These are phyloP conservation scores for Hypsizygus marmoreus DNA, from an alignment of 768 basidiomycete species.

Conservation along the genomic window DNA sequence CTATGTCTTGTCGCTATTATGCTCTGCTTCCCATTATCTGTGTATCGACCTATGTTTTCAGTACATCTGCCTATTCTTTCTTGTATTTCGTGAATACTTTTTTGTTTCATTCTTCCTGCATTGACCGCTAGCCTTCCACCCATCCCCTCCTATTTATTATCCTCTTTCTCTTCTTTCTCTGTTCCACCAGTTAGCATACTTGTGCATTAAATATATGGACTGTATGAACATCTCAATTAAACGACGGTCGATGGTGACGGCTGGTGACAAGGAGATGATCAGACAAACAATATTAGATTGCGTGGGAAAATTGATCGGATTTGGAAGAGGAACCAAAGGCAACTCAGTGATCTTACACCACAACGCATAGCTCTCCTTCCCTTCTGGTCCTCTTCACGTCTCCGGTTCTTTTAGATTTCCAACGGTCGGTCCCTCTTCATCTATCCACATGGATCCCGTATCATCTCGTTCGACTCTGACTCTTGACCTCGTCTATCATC, in stretches of 20 bases:
- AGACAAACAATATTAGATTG: constrained; percentile 18
- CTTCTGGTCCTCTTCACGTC: constrained; percentile 13
- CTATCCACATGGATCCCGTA: constrained; percentile 1
- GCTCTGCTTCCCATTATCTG: constrained; percentile 15
- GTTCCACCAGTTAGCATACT: constrained; percentile 8
- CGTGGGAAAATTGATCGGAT: constrained; percentile 27
- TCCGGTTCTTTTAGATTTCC: constrained; percentile 14
- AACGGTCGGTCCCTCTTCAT: constrained; percentile 16
- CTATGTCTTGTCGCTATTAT: constrained; percentile 20
- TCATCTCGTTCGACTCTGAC: constrained; percentile 7
- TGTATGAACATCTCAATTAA: not conserved
- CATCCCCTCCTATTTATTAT: constrained; percentile 18
- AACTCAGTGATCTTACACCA: constrained; percentile 22
- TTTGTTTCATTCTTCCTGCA: constrained; percentile 9
- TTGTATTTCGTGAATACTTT: constrained; percentile 21
- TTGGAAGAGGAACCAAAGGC: constrained; percentile 18
- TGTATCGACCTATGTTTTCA: constrained; percentile 21
- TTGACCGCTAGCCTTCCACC: too few relatives aligned
- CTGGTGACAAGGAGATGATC: constrained; percentile 9
- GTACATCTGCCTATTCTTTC: constrained; percentile 27
- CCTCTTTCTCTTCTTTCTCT: constrained; percentile 10
- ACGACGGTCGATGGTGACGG: constrained; percentile 8
- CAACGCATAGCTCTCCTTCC: constrained; percentile 22
- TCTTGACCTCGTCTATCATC: constrained; percentile 11
- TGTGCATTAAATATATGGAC: constrained; percentile 13